These are phyloP conservation scores for Podila verticillata DNA, from an alignment of 192 early-diverging fungal genomes.

Conservation along the genomic window DNA sequence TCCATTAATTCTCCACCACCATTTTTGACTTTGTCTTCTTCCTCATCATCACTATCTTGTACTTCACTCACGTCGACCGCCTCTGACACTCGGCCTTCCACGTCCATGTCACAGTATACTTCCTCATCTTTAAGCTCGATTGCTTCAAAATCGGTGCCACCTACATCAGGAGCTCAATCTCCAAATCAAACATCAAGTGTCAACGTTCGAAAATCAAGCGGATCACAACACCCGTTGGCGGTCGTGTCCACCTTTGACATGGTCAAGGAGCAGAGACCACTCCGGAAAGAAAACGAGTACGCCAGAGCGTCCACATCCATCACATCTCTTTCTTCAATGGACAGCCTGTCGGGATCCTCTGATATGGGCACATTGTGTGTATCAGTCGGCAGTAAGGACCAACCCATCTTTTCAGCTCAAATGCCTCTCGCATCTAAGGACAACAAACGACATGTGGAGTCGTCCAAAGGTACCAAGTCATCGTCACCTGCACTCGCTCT, in stretches of 20 bases:
- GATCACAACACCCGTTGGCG: slow-evolving; percentile 28
- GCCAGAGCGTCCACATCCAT: too few species aligned
- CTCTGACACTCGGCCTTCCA: slow-evolving; percentile 11
- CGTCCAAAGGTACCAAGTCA: slow-evolving; percentile 15
- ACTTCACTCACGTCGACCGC: neutral
- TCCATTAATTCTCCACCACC: neutral
- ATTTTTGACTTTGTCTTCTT: neutral
- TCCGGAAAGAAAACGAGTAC: too few species aligned
- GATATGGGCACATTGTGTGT: too few species aligned
- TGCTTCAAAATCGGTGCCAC: slow-evolving; percentile 10
- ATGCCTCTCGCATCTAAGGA: neutral
- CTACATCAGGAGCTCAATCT: neutral
- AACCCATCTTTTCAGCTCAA: neutral
- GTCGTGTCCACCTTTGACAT: slow-evolving; percentile 31
- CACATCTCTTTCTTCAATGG: too few species aligned
- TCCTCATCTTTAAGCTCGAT: slow-evolving; percentile 16
- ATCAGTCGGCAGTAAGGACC: too few species aligned
- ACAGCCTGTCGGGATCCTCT: too few species aligned
- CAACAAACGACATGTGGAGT: too few species aligned
- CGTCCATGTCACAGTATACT: slow-evolving; percentile 25
- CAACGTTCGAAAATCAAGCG: slow-evolving; percentile 2
- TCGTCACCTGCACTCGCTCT: slow-evolving; percentile 9
- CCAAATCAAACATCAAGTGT: neutral
- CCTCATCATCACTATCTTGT: neutral
- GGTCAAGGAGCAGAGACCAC: neutral